phyloP scores from a whole-genome alignment of 805 yeast genomes.

The Candida verbasci region DNA sequence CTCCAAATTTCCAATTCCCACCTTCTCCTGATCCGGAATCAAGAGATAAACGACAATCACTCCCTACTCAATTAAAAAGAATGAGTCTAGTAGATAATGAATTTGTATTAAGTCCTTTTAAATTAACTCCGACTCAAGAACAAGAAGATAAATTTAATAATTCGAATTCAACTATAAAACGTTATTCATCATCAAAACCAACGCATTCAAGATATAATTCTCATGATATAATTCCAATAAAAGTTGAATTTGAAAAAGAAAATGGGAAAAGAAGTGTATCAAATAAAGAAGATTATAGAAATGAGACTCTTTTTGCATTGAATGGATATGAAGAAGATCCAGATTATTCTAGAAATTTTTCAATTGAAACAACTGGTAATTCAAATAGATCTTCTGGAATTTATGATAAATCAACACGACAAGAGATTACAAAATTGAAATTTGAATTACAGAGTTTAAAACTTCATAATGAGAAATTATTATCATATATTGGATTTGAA shows the following conservation, averaged over 20 bases:
- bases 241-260: constrained; percentile 37
- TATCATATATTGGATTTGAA: constrained; percentile 55
- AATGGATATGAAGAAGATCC: constrained; percentile 20
- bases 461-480: constrained; percentile 52
- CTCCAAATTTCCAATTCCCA: constrained; percentile 17
- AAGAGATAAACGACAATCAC: constrained; percentile 28
- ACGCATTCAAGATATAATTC: constrained; percentile 38
- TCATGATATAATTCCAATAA: constrained; percentile 39
- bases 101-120: constrained; percentile 40
- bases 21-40: constrained; percentile 31
- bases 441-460: constrained; percentile 52
- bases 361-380: constrained; percentile 17
- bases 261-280: constrained; percentile 20
- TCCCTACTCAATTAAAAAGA: constrained; percentile 27
- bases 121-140: constrained; percentile 22
- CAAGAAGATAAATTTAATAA: constrained; percentile 10
- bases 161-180: constrained; percentile 12
- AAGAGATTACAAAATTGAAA: constrained; percentile 47
- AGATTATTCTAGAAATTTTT: constrained; percentile 10
- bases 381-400: constrained; percentile 29
- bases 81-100: constrained; percentile 20
- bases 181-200: constrained; percentile 28
- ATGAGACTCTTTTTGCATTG: constrained; percentile 25
- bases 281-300: constrained; percentile 15
- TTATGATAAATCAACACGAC: constrained; percentile 32